These are phyloP conservation scores for Escallonia rubra DNA, from an alignment of 129 eudicot species.

Conservation along the genomic window DNA sequence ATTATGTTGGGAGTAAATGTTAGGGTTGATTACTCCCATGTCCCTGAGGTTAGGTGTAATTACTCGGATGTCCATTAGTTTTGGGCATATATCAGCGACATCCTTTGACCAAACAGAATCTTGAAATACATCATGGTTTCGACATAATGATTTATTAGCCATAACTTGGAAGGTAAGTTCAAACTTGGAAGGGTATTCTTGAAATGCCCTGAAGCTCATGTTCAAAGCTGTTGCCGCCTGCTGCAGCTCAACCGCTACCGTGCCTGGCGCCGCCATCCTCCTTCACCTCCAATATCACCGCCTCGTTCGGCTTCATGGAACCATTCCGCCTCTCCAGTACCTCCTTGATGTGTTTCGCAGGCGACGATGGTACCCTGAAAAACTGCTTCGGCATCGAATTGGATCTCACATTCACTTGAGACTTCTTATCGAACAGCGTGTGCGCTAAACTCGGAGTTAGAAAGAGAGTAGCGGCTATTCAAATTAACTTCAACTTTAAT, in stretches of 20 bases:
- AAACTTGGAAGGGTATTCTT: no score
- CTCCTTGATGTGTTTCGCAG: constrained; percentile 84
- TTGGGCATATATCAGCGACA: no score
- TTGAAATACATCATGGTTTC: no score
- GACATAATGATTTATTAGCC: no score
- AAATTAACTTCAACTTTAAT: no score
- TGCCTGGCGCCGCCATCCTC: constrained; percentile 32
- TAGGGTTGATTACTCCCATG: no score
- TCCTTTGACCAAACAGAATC: no score
- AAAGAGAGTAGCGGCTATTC: constrained; percentile 68
- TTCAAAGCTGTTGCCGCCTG: constrained; percentile 23
- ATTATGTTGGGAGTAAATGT: no score
- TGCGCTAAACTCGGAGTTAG: constrained; percentile 87
- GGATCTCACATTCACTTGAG: constrained; percentile 54
- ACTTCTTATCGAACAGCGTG: constrained; percentile 59
- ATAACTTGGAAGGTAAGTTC: no score
- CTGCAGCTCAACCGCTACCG: no score
- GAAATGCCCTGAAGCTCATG: constrained; percentile 52
- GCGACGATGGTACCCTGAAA: constrained; percentile 85
- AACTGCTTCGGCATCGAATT: constrained; percentile 64
- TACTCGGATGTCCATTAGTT: no score
- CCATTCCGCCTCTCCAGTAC: constrained; percentile 65
- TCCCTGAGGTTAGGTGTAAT: no score
- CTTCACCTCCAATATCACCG: constrained; percentile 50
- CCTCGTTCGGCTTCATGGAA: constrained; percentile 68